Evolutionary conservation across 2,329 filamentous ascomycete species (phyloP).

Genomic region (Pseudocercospora vitis): DNA sequence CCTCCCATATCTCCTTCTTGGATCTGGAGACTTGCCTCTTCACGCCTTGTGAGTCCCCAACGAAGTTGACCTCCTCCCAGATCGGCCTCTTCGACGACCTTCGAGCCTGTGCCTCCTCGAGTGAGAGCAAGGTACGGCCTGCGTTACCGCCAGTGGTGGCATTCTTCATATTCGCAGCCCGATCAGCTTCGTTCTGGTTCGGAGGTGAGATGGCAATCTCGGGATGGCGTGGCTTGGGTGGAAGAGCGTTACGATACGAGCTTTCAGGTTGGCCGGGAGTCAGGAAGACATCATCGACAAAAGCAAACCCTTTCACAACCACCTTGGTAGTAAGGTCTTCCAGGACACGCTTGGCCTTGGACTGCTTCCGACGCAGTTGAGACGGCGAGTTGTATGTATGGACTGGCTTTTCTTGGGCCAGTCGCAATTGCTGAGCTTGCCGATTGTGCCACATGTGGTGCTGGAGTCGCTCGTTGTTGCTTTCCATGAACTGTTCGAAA

Average conservation of each 20-base stretch:
- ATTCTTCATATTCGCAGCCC: neutral
- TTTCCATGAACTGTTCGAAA: neutral
- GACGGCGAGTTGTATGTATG: neutral
- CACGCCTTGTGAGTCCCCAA: neutral
- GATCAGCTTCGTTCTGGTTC: neutral
- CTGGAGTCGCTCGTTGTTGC: neutral
- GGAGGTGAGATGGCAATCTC: neutral
- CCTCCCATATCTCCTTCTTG: neutral
- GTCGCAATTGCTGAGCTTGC: neutral
- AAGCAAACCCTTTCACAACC: neutral
- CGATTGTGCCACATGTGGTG: neutral
- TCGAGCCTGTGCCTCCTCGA: neutral
- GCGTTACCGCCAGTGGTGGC: neutral
- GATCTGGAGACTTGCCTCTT: neutral
- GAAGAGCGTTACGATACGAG: neutral
- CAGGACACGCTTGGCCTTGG: neutral
- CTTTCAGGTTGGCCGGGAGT: neutral
- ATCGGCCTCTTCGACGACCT: neutral
- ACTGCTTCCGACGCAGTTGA: neutral
- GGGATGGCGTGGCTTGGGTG: no score
- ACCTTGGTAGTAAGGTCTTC: neutral
- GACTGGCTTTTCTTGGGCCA: neutral
- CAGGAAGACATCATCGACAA: neutral
- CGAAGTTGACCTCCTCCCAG: constrained; percentile 1
- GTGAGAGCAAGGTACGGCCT: neutral